Evolutionary conservation across 1,139 yeast genomes (phyloP), one percentile per base, ranked within the genome.

Genomic region (Yamadazyma triangularis): DNA sequence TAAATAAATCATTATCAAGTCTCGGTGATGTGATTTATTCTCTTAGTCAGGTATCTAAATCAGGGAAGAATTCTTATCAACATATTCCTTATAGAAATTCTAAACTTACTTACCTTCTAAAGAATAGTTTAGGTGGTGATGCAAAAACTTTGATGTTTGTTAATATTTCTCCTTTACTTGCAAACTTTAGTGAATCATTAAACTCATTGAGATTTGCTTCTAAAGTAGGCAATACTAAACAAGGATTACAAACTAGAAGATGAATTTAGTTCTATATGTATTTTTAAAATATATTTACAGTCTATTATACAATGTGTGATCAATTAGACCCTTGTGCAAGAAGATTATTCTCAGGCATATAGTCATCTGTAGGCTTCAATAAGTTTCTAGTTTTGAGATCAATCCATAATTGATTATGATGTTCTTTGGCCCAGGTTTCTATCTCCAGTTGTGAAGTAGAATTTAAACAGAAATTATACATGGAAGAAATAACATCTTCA

Each of bases 71-170:
- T 11, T 42, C 35, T 12, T 38, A 34, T 68, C 51, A 45, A 14
- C 79, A 75, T 47, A 53, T 74, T 8, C 80, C 81, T 0, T 75
- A 63, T 48, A 52, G 80, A 39, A 73, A 74, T 47, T 72, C 78
- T 6, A 73, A 73, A 53, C 64, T 91, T 45, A 91, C 98, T 0
- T 86, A 85, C 50, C 60, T 89, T 12, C 63, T 91, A 39, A 93
- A 88, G 48, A 78, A 86, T 50, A 87, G 96, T 26, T 64, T 91
- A 25, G 79, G 86, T 2, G 96, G 96, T 0, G 73, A 77, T 35
- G 85, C 96, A 1, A 91, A 89, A 53, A 88, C 96, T 0, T 64
- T 91, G 36, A 88, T 91, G 96, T 83, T 91, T 66, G 96, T 88
- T 10, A 89, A 88, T 47, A 70, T 89, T 4, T 84, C 96, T 2